These are phyloP conservation scores for Penicillium manginii DNA, from an alignment of 495 filamentous ascomycete genomes.

Conservation along the genomic window DNA sequence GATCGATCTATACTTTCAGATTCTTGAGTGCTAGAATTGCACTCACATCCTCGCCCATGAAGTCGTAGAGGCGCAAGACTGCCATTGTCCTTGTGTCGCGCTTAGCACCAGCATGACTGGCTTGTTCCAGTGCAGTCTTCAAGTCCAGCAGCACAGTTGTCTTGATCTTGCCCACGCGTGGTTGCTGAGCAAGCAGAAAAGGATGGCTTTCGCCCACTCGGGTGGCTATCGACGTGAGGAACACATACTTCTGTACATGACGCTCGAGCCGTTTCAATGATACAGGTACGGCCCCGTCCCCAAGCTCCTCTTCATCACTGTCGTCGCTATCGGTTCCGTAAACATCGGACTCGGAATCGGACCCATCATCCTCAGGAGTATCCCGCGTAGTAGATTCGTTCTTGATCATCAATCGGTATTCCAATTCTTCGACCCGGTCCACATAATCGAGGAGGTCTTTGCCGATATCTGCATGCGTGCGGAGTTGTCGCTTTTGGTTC, in stretches of 20 bases:
- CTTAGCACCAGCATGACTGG: conserved; percentile 54
- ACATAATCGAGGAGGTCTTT: conserved; percentile 71
- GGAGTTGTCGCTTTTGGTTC: conserved; percentile 56
- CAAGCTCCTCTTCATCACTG: conserved; percentile 54
- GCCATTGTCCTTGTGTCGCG: conserved; percentile 65
- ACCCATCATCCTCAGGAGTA: conserved; percentile 19
- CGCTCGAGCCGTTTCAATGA: conserved; percentile 56
- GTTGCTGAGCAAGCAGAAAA: conserved; percentile 62
- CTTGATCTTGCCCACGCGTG: conserved; percentile 61
- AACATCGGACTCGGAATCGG: conserved; percentile 43
- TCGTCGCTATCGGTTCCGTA: conserved; percentile 57
- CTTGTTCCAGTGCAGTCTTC: conserved; percentile 75
- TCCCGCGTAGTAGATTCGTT: conserved; percentile 23
- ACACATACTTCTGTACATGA: conserved; percentile 61
- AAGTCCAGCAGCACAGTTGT: conserved; percentile 86
- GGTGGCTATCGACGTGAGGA: conserved; percentile 53
- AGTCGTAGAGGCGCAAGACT: conserved; percentile 75
- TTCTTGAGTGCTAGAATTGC: conserved; percentile 66
- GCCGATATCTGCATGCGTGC: conserved; percentile 58
- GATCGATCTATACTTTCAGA: conserved; percentile 54
- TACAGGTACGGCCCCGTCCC: conserved; percentile 45
- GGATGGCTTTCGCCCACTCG: conserved; percentile 65
- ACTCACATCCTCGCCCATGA: conserved; percentile 73
- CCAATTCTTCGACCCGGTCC: conserved; percentile 72
- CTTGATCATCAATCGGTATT: conserved; percentile 66